A percentile compares a stretch with the other conserved stretches of the same genome.
Conservation (phyloP, 495 filamentous ascomycete species). For the Parachaetomium inaequale region DNA sequence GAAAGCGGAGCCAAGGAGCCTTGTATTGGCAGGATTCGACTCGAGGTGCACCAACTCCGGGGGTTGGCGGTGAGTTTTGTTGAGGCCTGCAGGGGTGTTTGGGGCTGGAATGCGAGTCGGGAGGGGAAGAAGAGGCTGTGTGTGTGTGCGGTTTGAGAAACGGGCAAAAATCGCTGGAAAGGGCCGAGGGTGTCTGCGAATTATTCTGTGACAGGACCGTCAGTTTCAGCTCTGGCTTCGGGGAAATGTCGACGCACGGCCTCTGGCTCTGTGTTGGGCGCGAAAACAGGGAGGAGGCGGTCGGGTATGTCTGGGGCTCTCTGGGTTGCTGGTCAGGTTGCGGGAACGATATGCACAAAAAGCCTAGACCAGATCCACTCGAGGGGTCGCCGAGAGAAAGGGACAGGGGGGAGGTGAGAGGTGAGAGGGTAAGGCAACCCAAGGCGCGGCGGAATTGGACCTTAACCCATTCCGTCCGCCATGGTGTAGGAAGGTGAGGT, state of each 20-base stretch:
- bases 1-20: slow-evolving; percentile 38
- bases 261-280: slow-evolving; percentile 18
- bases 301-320: slow-evolving; percentile 18
- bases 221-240: neutral
- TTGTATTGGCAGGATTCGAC: neutral
- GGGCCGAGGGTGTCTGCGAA: neutral
- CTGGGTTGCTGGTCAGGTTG: slow-evolving; percentile 24
- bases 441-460: slow-evolving; percentile 13
- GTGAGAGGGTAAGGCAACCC: slow-evolving; percentile 20
- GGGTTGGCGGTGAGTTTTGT: slow-evolving; percentile 23
- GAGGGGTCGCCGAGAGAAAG: slow-evolving; percentile 17
- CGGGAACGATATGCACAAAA: slow-evolving; percentile 20
- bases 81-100: slow-evolving; percentile 12
- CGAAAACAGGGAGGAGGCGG: slow-evolving; percentile 8
- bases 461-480: slow-evolving; percentile 25
- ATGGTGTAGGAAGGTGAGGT: slow-evolving; percentile 18
- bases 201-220: neutral
- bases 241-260: slow-evolving; percentile 12
- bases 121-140: neutral
- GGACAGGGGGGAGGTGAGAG: slow-evolving; percentile 12
- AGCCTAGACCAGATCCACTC: slow-evolving; percentile 27
- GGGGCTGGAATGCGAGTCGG: slow-evolving; percentile 7
- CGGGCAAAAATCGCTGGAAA: neutral
- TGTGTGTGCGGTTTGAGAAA: neutral
- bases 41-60: neutral